phyloP scores from a whole-genome alignment of 768 basidiomycete genomes.

The Pisolithus albus region DNA sequence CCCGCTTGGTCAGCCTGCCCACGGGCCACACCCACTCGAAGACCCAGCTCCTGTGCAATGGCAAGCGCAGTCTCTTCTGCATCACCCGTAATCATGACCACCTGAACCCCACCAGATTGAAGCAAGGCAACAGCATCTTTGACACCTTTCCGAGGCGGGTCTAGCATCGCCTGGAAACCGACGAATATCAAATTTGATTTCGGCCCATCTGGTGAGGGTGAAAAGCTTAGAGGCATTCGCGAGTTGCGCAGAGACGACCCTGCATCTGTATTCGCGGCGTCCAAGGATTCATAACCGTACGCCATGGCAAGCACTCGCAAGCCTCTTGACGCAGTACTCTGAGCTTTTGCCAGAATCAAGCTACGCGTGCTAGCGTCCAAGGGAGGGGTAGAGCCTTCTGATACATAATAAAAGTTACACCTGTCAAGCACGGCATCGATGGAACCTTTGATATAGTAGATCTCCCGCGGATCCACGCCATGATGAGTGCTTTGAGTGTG shows the following conservation, averaged over 20 bases:
- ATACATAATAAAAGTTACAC: slow-evolving; percentile 86
- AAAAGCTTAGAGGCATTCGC: slow-evolving; percentile 14
- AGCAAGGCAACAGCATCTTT: slow-evolving; percentile 78
- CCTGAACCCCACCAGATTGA: slow-evolving; percentile 82
- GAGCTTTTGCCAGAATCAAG: slow-evolving; percentile 66
- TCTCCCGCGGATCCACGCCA: slow-evolving; percentile 46
- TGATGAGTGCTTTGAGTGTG: slow-evolving; percentile 33
- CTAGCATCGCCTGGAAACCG: slow-evolving; percentile 92
- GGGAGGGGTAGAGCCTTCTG: slow-evolving; percentile 78
- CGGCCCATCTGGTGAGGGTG: slow-evolving; percentile 30
- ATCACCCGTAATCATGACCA: slow-evolving; percentile 99
- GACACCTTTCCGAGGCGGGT: slow-evolving; percentile 92
- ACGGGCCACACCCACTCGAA: slow-evolving; percentile 51
- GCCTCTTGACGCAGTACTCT: slow-evolving; percentile 64
- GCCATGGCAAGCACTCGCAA: slow-evolving; percentile 90
- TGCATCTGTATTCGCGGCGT: slow-evolving; percentile 25
- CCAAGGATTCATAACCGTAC: slow-evolving; percentile 65
- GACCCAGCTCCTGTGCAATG: slow-evolving; percentile 80
- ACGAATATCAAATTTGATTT: slow-evolving; percentile 69
- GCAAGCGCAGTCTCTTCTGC: slow-evolving; percentile 85
- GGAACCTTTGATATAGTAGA: slow-evolving; percentile 89
- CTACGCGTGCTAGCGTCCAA: slow-evolving; percentile 64
- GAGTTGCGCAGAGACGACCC: slow-evolving; percentile 8
- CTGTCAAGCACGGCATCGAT: slow-evolving; percentile 81
- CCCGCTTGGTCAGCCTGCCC: slow-evolving; percentile 22